These are phyloP conservation scores for Vigna radiata DNA, from an alignment of 306 rosid species.

Conservation along the genomic window DNA sequence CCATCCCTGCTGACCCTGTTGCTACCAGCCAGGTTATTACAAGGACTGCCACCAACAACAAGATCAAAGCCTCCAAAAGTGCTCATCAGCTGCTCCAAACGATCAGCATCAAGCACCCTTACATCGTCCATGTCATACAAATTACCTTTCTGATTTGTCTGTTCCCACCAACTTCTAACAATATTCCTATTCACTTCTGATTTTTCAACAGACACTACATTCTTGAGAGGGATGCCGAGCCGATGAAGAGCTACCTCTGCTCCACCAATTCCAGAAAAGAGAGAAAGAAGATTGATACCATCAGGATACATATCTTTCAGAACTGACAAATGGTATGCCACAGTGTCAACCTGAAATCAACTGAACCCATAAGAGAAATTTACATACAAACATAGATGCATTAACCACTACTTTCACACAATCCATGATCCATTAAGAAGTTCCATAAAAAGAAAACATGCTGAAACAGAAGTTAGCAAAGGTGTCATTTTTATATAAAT, in stretches of 20 bases:
- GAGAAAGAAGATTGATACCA: constrained; percentile 90
- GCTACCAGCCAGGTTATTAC: constrained; percentile 94
- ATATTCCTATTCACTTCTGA: constrained; percentile 80
- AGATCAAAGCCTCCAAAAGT: constrained; percentile 87
- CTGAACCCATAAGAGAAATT: constrained; percentile 24
- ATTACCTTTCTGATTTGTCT: constrained; percentile 85
- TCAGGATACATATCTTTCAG: constrained; percentile 77
- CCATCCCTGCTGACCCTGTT: constrained; percentile 87
- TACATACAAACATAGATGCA: constrained; percentile 21
- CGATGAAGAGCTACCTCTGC: constrained; percentile 96
- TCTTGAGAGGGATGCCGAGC: constrained; percentile 78
- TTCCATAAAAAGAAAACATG: neutral
- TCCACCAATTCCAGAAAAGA: constrained; percentile 96
- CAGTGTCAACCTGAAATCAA: constrained; percentile 87
- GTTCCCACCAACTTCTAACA: constrained; percentile 98
- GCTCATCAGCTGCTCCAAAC: constrained; percentile 63
- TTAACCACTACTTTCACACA: neutral
- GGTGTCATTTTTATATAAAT: neutral
- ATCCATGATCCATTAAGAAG: constrained; percentile 9
- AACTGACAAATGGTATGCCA: constrained; percentile 89
- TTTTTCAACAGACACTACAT: constrained; percentile 82
- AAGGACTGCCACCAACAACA: constrained; percentile 92
- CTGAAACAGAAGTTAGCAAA: constrained; percentile 2
- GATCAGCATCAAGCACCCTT: constrained; percentile 57
- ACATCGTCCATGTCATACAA: constrained; percentile 71